A percentile compares a stretch with the other conserved stretches of the same genome.
phyloP scores from a whole-genome alignment of 2,329 filamentous ascomycete genomes.

The Paracorniculantispora psalliotae region DNA sequence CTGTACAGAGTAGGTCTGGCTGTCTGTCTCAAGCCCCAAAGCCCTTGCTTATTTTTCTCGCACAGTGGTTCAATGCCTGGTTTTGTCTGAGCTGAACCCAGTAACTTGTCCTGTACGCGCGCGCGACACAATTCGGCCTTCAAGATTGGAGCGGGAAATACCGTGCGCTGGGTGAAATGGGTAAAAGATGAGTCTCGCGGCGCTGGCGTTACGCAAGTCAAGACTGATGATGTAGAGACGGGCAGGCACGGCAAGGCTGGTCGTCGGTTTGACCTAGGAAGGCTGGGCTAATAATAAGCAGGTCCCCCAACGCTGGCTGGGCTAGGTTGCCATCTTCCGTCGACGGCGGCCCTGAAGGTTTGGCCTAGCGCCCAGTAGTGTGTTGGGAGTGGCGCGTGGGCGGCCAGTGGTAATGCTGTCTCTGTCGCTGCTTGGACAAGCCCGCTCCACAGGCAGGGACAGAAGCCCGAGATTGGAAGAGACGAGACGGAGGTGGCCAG shows the following conservation, averaged over 20 bases:
- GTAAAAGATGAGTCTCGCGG: neutral
- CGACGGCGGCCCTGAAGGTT: constrained; percentile 5
- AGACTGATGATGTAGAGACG: neutral
- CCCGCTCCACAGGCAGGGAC: neutral
- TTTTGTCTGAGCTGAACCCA: neutral
- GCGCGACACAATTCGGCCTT: constrained; percentile 3
- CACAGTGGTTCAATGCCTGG: neutral
- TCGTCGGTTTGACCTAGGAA: neutral
- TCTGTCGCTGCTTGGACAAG: neutral
- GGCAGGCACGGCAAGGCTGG: neutral
- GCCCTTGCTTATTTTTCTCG: neutral
- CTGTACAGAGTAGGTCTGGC: neutral
- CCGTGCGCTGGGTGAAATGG: neutral
- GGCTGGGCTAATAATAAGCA: constrained; percentile 2
- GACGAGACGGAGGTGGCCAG: neutral
- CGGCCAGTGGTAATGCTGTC: neutral
- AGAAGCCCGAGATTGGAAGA: constrained; percentile 6
- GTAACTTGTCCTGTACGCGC: neutral
- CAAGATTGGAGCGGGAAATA: neutral
- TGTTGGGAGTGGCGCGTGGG: constrained; percentile 1
- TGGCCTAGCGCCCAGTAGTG: constrained; percentile 5
- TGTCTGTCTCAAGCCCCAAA: neutral
- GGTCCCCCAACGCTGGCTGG: neutral
- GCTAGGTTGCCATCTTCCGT: constrained; percentile 1
- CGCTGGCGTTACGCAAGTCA: neutral